Conservation (phyloP, 305 asterid genomes). For the Coffea humblotiana region DNA sequence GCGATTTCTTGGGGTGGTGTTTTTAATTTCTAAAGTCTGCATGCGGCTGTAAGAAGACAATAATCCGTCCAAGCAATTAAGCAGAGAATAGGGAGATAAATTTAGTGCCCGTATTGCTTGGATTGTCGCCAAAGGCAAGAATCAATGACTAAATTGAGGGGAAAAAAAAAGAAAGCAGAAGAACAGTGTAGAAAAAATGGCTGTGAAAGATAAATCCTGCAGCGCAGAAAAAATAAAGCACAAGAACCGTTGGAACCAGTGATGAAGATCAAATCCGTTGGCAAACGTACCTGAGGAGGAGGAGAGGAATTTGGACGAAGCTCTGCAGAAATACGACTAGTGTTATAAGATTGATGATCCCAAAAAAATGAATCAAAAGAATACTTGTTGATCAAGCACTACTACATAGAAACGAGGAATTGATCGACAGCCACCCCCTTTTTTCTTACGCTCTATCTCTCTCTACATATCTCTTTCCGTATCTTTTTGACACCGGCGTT, state of each 20-base stretch:
- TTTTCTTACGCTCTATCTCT: constrained; percentile 1
- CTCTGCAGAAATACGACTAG: no score
- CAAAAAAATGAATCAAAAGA: neutral
- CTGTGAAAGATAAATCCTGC: neutral
- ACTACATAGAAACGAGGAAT: no score
- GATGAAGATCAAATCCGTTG: neutral
- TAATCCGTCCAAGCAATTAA: no score
- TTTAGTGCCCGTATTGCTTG: neutral
- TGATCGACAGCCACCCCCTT: no score
- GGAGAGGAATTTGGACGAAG: neutral
- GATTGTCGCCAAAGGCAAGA: constrained; percentile 16
- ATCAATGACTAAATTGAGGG: no score
- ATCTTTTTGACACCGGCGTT: constrained; percentile 17
- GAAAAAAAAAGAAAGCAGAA: neutral
- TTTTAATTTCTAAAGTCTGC: no score
- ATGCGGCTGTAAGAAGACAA: no score
- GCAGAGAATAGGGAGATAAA: neutral
- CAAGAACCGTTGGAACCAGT: neutral
- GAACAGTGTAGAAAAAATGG: neutral
- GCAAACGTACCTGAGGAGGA: neutral
- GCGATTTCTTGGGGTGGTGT: no score
- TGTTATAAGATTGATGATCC: neutral
- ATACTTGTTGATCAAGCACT: neutral
- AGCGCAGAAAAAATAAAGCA: neutral
- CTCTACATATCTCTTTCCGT: constrained; percentile 11